Conservation (phyloP, 768 basidiomycete species). For the Russula griseocarnosa region DNA sequence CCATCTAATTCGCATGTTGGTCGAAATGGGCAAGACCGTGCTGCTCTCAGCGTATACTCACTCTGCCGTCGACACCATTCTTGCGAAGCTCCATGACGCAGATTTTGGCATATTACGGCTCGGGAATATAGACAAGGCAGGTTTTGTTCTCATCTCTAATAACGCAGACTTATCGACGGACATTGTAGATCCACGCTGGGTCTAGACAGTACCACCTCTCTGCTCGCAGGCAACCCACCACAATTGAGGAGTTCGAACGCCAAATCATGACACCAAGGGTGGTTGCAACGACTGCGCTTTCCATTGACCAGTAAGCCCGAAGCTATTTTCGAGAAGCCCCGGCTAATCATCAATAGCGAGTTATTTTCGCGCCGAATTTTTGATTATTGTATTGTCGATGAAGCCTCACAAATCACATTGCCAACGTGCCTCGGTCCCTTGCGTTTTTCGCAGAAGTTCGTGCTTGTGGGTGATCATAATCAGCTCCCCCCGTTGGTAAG, state of each 20-base stretch:
- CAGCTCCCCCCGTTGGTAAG: slow-evolving; percentile 91
- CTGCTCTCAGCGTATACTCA: slow-evolving; percentile 93
- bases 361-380: slow-evolving; percentile 82
- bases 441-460: slow-evolving; percentile 83
- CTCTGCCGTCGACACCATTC: slow-evolving; percentile 96
- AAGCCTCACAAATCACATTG: slow-evolving; percentile 95
- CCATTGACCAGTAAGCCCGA: slow-evolving; percentile 81
- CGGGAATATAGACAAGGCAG: slow-evolving; percentile 89
- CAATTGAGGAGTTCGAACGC: slow-evolving; percentile 77
- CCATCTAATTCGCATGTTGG: slow-evolving; percentile 76
- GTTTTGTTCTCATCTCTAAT: slow-evolving; percentile 13
- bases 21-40: slow-evolving; percentile 79
- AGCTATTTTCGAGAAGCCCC: slow-evolving; percentile 4
- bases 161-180: slow-evolving; percentile 7
- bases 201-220: slow-evolving; percentile 68
- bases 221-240: slow-evolving; percentile 50
- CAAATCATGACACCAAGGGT: slow-evolving; percentile 86
- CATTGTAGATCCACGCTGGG: slow-evolving; percentile 72
- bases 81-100: slow-evolving; percentile 66
- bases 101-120: slow-evolving; percentile 77
- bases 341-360: slow-evolving; percentile 47
- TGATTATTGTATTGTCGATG: slow-evolving; percentile 97
- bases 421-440: slow-evolving; percentile 94
- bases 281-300: slow-evolving; percentile 92
- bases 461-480: slow-evolving; percentile 96